Evolutionary conservation across 2,329 filamentous ascomycete species (phyloP).

Genomic region (Aspergillus eucalypticola): DNA sequence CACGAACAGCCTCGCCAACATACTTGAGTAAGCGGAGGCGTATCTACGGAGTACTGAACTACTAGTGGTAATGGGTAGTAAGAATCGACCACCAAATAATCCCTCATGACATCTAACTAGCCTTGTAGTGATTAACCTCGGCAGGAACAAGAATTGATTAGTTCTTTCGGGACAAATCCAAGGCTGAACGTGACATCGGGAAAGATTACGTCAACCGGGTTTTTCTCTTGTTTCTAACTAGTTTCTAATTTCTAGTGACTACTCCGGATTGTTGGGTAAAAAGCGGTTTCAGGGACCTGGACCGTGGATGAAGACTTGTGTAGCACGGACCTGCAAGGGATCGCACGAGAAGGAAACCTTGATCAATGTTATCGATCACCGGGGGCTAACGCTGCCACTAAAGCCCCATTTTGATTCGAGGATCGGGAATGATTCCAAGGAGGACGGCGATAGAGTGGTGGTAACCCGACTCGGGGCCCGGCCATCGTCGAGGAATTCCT

Average conservation of each 20-base stretch:
- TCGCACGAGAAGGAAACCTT: not conserved
- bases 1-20: no score
- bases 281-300: not conserved
- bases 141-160: no score
- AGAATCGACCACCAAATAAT: no score
- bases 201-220: not conserved
- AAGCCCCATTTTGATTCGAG: conserved; percentile 2
- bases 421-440: conserved; percentile 6
- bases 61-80: no score
- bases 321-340: conserved; percentile 3
- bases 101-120: no score
- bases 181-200: not conserved
- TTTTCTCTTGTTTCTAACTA: not conserved
- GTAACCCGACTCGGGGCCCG: not conserved
- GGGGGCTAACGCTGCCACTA: conserved; percentile 8
- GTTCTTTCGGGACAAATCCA: no score
- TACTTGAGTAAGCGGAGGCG: no score
- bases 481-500: not conserved
- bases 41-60: no score
- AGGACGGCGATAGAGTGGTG: not conserved
- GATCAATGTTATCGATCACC: conserved; percentile 9
- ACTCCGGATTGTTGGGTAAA: not conserved
- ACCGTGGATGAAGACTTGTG: not conserved
- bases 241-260: no score
- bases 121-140: no score